Base-by-base conservation (phyloP, 2,329 filamentous ascomycete species). In the Rugonectria rugulosa region DNA sequence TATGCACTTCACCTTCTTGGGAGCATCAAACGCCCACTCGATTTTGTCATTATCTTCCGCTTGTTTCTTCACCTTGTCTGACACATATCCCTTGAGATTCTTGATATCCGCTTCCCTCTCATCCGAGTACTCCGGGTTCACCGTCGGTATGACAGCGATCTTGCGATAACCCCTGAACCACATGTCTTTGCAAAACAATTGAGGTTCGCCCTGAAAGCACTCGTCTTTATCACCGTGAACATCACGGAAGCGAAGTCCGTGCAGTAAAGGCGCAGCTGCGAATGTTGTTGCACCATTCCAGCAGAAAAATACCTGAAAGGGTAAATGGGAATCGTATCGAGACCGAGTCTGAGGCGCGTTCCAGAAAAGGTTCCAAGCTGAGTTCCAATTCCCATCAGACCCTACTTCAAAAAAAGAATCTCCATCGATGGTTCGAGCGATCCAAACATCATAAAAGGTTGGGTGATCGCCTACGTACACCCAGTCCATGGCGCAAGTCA, bases 401-500 rank as follows among this genome's bases (percentile, higher is more conserved):
- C 6, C 73, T 57, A 85, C 79, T 2, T 79, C 70, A 64, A 83
- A 84, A 64, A 86, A 85, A 0, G 74, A 71, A 62, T 85, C 80
- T 2, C 84, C 83, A 2, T 70, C 75, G 52, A 86, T 76, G 12
- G 70, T 75, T 17, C 83, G 76, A 1, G 79, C 75, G 38, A 83
- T 72, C 81, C 81, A 85, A 11, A 82, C 74, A 60, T 85, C 81
- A 66, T 84, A 83, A 63, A 85, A 86, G 0, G 75, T 79, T 0
- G 78, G 77, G 12, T 78, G 70, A 0, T 43, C 51, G 3, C 72
- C 75, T 10, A 73, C 68, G 47, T 78, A 78, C 3, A 73, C 77
- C 81, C 82, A 86, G 66, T 86, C 83, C 76, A 86, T 79, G 14
- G 74, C 81, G 64, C 82, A 87, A 0, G 77, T 80, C 79, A 84